Conservation (phyloP, 306 rosid genomes). For the Dryas octopetala region DNA sequence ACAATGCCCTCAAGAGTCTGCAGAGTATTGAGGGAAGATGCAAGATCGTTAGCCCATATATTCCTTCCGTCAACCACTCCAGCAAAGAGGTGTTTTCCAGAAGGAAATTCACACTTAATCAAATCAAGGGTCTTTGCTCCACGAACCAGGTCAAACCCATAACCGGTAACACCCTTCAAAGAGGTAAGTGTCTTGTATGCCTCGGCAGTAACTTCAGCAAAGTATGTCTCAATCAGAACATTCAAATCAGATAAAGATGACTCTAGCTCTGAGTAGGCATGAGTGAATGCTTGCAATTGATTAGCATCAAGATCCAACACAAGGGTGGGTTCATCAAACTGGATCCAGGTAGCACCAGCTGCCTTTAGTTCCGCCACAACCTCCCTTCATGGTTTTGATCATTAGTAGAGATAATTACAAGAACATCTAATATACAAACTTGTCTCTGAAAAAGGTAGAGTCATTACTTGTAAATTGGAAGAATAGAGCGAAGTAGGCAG, state of each 20-base stretch:
- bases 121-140: constrained; percentile 74
- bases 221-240: constrained; percentile 72
- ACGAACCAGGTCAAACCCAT: constrained; percentile 81
- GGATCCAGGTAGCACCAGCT: constrained; percentile 83
- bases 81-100: constrained; percentile 75
- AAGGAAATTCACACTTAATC: constrained; percentile 71
- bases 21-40: constrained; percentile 55
- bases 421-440: background rate
- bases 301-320: constrained; percentile 68
- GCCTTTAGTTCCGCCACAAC: constrained; percentile 74
- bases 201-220: constrained; percentile 70
- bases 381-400: constrained; percentile 47
- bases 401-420: constrained; percentile 5
- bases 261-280: constrained; percentile 62
- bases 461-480: constrained; percentile 69
- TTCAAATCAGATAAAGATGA: constrained; percentile 66
- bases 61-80: constrained; percentile 92
- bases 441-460: background rate
- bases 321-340: constrained; percentile 84
- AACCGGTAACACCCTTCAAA: constrained; percentile 72
- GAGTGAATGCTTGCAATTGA: constrained; percentile 62
- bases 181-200: constrained; percentile 69
- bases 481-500: constrained; percentile 60
- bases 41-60: constrained; percentile 83
- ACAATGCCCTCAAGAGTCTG: constrained; percentile 55